A percentile compares a stretch with the other conserved stretches of the same genome.
These are phyloP conservation scores for Carpinus viminea DNA, from an alignment of 306 rosid genomes.

Conservation along the genomic window DNA sequence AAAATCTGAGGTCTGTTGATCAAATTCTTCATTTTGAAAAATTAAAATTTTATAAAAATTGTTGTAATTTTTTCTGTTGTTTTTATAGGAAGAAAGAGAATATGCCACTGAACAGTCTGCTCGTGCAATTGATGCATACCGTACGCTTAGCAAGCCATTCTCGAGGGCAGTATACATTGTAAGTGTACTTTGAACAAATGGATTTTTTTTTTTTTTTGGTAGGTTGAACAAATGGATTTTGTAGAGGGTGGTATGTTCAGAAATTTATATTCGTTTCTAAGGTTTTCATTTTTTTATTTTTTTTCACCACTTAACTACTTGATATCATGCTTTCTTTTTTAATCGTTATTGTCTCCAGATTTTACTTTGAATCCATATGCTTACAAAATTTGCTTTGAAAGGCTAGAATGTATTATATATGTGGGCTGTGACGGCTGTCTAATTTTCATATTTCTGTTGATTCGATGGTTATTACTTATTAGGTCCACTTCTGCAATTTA, in stretches of 20 bases:
- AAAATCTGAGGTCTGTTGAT: conserved; percentile 68
- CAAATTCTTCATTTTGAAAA: not conserved
- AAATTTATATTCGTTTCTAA: conserved; percentile 14
- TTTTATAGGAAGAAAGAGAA: conserved; percentile 70
- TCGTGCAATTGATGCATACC: conserved; percentile 83
- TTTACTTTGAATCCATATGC: not conserved
- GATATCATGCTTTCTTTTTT: not conserved
- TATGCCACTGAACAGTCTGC: conserved; percentile 94
- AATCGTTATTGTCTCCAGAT: not conserved
- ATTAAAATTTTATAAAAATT: not conserved
- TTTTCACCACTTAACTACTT: not conserved
- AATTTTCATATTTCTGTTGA: not conserved
- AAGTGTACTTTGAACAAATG: conserved; percentile 34
- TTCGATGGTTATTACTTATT: not conserved
- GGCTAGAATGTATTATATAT: not conserved
- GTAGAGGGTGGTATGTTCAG: not conserved
- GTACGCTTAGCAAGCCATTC: conserved; percentile 77
- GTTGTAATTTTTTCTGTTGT: conserved; percentile 13
- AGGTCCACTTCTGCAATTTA: not conserved
- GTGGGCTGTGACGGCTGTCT: not conserved
- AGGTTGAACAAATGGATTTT: too few species aligned
- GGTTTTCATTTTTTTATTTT: not conserved
- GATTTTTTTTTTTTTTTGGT: too few species aligned
- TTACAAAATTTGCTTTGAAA: not conserved
- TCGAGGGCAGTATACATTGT: conserved; percentile 79